Conservation (phyloP, 148 eudicot genomes). For the Simmondsia chinensis region DNA sequence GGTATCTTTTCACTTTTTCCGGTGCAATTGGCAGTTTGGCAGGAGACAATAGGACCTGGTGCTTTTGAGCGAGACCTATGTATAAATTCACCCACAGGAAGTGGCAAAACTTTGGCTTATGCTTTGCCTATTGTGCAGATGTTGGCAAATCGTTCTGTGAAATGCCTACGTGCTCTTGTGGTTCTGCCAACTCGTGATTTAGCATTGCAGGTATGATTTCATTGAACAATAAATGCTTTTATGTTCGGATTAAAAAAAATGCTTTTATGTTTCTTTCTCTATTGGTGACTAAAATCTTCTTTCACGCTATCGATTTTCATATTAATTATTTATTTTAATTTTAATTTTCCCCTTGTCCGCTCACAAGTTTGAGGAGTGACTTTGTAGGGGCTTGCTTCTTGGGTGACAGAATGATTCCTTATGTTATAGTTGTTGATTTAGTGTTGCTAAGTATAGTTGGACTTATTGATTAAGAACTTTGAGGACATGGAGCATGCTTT, state of each 20-base stretch:
- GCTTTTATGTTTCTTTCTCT: background rate
- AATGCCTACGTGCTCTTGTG: slow-evolving; percentile 80
- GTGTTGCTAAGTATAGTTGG: no score
- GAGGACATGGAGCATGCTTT: no score
- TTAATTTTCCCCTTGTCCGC: no score
- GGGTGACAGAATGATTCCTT: no score
- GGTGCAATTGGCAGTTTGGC: slow-evolving; percentile 93
- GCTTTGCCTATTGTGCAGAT: slow-evolving; percentile 81
- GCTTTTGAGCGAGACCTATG: slow-evolving; percentile 84
- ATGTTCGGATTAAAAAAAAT: no score
- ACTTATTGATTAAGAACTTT: no score
- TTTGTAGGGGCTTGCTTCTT: no score
- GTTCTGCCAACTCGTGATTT: slow-evolving; percentile 93
- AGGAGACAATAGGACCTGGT: slow-evolving; percentile 94
- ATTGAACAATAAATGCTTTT: background rate
- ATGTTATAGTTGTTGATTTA: no score
- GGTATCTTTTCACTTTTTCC: slow-evolving; percentile 73
- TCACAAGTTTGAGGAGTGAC: no score
- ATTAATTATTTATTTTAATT: no score
- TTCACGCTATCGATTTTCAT: no score
- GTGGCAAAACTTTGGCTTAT: slow-evolving; percentile 89
- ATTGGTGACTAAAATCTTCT: background rate
- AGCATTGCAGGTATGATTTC: slow-evolving; percentile 68
- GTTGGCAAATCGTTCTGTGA: slow-evolving; percentile 53
- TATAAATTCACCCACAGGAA: slow-evolving; percentile 90